phyloP scores from a whole-genome alignment of 2,329 filamentous ascomycete genomes.

The Pseudocercospora fuligena region DNA sequence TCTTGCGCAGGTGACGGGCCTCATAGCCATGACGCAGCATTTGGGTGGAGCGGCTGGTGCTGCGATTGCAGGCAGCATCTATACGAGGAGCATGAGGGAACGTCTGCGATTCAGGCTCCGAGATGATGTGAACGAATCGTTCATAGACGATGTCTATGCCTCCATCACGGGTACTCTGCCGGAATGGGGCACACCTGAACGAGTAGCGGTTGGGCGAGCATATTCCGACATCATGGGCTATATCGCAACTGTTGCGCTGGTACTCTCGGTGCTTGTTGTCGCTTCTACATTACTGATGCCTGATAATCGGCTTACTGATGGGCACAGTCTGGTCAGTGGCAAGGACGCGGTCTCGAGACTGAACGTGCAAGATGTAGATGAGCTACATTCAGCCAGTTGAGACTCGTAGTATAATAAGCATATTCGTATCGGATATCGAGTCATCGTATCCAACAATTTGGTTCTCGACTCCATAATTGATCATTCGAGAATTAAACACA shows the following conservation, averaged over 20 bases:
- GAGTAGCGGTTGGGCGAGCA: constrained; percentile 47
- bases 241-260: constrained; percentile 9
- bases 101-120: constrained; percentile 47
- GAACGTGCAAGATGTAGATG: too few relatives aligned
- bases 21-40: constrained; percentile 43
- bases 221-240: constrained; percentile 31
- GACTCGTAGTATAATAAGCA: too few relatives aligned
- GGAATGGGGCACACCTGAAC: constrained; percentile 47
- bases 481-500: too few relatives aligned
- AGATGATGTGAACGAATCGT: constrained; percentile 32
- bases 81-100: constrained; percentile 52
- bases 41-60: constrained; percentile 30
- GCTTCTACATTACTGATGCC: too few relatives aligned
- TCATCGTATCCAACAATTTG: too few relatives aligned
- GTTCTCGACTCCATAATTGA: too few relatives aligned
- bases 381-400: too few relatives aligned
- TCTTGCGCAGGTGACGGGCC: constrained; percentile 54
- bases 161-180: constrained; percentile 52
- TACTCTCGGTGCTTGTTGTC: too few relatives aligned
- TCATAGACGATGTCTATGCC: constrained; percentile 49
- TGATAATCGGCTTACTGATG: too few relatives aligned
- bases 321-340: too few relatives aligned
- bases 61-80: constrained; percentile 55
- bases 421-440: too few relatives aligned
- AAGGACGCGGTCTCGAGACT: too few relatives aligned